Percentiles rank a stretch among this genome's conserved stretches.
phyloP scores from a whole-genome alignment of 768 basidiomycete genomes.

The Cyclocybe aegerita region DNA sequence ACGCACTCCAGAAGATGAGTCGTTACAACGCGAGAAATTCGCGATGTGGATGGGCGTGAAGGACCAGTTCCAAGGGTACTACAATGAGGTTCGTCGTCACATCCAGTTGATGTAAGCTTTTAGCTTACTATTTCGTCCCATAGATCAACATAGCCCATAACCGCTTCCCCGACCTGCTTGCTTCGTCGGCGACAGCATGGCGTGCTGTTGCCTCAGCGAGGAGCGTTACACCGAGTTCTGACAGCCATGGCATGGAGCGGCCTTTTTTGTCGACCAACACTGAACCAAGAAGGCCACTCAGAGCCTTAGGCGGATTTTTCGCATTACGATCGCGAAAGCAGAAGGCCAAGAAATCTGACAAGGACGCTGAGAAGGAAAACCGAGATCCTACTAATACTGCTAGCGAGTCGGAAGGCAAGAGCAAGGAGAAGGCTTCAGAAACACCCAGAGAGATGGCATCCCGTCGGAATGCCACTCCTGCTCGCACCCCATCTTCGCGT shows the following conservation, averaged over 20 bases:
- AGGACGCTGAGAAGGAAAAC: background rate
- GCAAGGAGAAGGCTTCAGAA: too few species aligned
- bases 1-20: background rate
- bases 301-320: background rate
- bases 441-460: too few species aligned
- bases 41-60: slow-evolving; percentile 22
- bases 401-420: too few species aligned
- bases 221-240: slow-evolving; percentile 13
- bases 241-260: background rate
- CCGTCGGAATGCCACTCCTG: too few species aligned
- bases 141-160: slow-evolving; percentile 26
- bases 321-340: background rate
- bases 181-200: slow-evolving; percentile 28
- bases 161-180: slow-evolving; percentile 25
- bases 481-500: too few species aligned
- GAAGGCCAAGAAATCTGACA: background rate
- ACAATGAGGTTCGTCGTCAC: slow-evolving; percentile 23
- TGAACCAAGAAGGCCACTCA: background rate
- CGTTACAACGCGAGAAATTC: background rate
- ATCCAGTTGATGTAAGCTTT: background rate
- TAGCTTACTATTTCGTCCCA: background rate
- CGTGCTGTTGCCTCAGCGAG: slow-evolving; percentile 18
- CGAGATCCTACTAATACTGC: background rate
- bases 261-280: background rate
- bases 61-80: slow-evolving; percentile 25